These are phyloP conservation scores for Gloeopeniophorella convolvens DNA, from an alignment of 768 basidiomycete genomes.

Conservation along the genomic window DNA sequence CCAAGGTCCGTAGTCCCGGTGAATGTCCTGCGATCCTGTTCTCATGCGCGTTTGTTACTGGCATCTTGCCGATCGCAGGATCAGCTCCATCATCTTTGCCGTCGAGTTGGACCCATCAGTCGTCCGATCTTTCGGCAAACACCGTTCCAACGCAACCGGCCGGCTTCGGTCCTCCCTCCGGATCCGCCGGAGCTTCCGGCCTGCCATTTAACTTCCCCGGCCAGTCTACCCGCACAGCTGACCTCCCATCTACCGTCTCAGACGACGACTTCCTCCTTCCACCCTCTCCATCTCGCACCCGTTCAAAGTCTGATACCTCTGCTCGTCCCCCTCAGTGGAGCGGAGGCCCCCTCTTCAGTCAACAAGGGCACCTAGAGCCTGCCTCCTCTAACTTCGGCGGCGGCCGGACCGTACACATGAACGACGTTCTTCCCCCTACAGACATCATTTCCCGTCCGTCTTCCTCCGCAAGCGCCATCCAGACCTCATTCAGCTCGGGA, in stretches of 20 bases:
- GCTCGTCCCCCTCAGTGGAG: constrained; percentile 18
- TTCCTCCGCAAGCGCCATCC: constrained; percentile 17
- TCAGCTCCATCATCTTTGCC: constrained; percentile 20
- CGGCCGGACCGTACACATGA: constrained; percentile 11
- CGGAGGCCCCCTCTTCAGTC: not conserved
- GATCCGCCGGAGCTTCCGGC: constrained; percentile 9
- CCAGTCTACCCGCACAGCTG: constrained; percentile 3
- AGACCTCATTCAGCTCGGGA: constrained; percentile 14
- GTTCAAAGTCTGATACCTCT: constrained; percentile 21
- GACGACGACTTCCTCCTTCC: constrained; percentile 19
- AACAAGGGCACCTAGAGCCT: constrained; percentile 3
- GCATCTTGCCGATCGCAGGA: constrained; percentile 14
- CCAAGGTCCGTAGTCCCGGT: constrained; percentile 39
- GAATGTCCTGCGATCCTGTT: not conserved
- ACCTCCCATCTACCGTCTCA: constrained; percentile 9
- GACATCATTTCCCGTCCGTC: constrained; percentile 13
- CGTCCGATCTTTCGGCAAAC: constrained; percentile 24
- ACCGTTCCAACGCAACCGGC: constrained; percentile 14
- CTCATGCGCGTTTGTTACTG: constrained; percentile 8
- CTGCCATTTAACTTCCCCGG: constrained; percentile 19
- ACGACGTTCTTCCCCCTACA: constrained; percentile 16
- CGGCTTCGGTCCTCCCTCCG: constrained; percentile 14
- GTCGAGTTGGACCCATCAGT: constrained; percentile 16
- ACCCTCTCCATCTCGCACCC: constrained; percentile 19
- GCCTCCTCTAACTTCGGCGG: not conserved